Base-by-base conservation (phyloP, 2,329 filamentous ascomycete species). In the Botrytis byssoidea region DNA sequence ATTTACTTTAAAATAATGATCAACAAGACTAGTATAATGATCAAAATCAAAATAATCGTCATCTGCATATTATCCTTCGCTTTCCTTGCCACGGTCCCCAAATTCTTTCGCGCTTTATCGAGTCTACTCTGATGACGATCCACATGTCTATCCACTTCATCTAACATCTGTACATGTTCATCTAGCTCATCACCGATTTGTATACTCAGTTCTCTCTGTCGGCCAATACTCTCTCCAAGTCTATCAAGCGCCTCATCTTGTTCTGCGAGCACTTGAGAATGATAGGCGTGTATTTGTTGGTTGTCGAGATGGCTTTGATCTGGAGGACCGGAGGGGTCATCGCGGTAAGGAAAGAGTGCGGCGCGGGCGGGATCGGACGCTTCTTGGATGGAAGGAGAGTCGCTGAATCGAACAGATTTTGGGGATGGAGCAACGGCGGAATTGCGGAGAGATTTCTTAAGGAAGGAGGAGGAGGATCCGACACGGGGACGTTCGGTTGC, bases 121-220 rank as follows among this genome's bases (percentile, higher is more conserved):
- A 99, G 85, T 68, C 93, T 90, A 40, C 85, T 86, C 81, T 92
- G 88, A 83, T 98, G 95, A 74, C 95, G 86, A 81, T 97, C 94
- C 12, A 95, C 92, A 32, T 91, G 88, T 63, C 88, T 88, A 80
- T 98, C 96, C 63, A 97, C 90, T 79, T 97, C 95, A 81, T 98
- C 95, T 44, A 99, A 86, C 86, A 99, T 86, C 78, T 92, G 87
- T 55, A 97, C 92, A 80, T 99, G 96, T 78, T 90, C 92, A 79
- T 98, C 96, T 51, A 99, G 87, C 86, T 99, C 96, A 82, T 98
- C 93, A 44, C 96, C 95, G 79, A 99, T 98, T 84, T 96, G 93
- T 85, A 98, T 97, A 81, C 92, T 95, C 75, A 99, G 86, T 84
- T 98, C 93, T 68, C 97, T 88, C 85, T 98, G 96, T 57, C 96